Evolutionary conservation across 2,329 filamentous ascomycete genomes (phyloP), one percentile per base, ranked within the genome.

Genomic region (Neofusicoccum sp.): DNA sequence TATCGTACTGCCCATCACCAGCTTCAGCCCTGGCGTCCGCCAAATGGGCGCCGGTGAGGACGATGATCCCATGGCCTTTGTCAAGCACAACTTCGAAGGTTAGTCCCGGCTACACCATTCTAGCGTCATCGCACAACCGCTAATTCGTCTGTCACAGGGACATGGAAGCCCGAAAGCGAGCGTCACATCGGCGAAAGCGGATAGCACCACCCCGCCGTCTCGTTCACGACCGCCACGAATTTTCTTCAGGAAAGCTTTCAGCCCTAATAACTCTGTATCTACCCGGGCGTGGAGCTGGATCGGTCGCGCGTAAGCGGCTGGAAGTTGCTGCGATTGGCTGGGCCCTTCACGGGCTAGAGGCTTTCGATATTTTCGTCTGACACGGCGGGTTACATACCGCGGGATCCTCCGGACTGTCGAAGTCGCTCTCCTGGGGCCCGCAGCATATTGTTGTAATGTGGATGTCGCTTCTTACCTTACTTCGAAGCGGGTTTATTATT

Each of bases 71-170:
- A 93, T 96, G 91, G 95, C 95, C 1, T 98, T 96, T 80, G 95
- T 99, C 63, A 93, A 95, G 78, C 95, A 99, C 78, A 88, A 92
- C 60, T 99, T 99, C 74, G 91, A 96, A 80, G 95, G 93, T 96
- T 79, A 66, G 83, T 74, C 54, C 36, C 30, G n/a, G 43, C 40
- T 56, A 51, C 51, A 56, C 51, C n/a, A 6, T 12, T 12, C 24
- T 6, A 6, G 51, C 26, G 51, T 47, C 26, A 49, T 28, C 7
- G 30, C 24, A 34, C 49, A 28, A n/a, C 6, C 24, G 48, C 38
- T 60, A 31, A 34, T 60, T 65, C 53, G 63, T 56, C 24, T 36
- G 41, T 24, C 26, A 36, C 68, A 91, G 88, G 88, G 51, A 88
- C 87, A 3, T 91, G 88, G 88, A 91, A 91, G 73, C 88, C 89